Percentiles rank a stretch among this genome's conserved stretches.
These are phyloP conservation scores for Scalesia atractyloides DNA, from an alignment of 129 eudicot species.

Conservation along the genomic window DNA sequence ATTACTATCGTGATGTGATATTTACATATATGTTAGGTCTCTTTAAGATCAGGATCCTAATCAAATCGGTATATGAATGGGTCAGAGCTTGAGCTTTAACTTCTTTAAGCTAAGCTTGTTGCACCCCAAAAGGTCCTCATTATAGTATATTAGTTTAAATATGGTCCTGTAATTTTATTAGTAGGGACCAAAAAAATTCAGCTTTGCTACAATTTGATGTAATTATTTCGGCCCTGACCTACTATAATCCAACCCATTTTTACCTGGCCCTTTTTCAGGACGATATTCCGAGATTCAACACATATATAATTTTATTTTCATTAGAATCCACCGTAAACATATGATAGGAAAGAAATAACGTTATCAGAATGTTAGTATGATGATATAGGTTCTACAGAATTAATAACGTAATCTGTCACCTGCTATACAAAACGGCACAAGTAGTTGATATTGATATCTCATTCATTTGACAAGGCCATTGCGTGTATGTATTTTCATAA, in stretches of 20 bases:
- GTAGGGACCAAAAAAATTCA: neutral
- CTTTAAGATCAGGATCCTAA: neutral
- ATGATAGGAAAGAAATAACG: conserved; percentile 5
- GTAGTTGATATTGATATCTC: conserved; percentile 18
- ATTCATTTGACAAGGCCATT: neutral
- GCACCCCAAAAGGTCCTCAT: neutral
- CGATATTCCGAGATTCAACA: too few relatives aligned
- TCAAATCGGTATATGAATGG: neutral
- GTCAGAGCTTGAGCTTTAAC: too few relatives aligned
- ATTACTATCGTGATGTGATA: too few relatives aligned
- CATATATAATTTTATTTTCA: conserved; percentile 7
- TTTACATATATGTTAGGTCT: neutral
- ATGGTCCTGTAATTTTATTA: neutral
- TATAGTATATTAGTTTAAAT: neutral
- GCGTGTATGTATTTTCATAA: conserved; percentile 5
- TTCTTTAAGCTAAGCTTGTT: neutral
- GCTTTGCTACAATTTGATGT: neutral
- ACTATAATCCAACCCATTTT: neutral
- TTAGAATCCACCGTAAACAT: conserved; percentile 13
- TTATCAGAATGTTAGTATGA: conserved; percentile 17
- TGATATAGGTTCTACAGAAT: conserved; percentile 11
- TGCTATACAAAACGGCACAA: conserved; percentile 30
- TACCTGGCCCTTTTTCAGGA: neutral
- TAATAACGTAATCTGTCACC: conserved; percentile 17
- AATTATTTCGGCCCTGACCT: neutral